Evolutionary conservation across 495 filamentous ascomycete genomes (phyloP), one percentile per base, ranked within the genome.

Genomic region (Penicillium herquei): DNA sequence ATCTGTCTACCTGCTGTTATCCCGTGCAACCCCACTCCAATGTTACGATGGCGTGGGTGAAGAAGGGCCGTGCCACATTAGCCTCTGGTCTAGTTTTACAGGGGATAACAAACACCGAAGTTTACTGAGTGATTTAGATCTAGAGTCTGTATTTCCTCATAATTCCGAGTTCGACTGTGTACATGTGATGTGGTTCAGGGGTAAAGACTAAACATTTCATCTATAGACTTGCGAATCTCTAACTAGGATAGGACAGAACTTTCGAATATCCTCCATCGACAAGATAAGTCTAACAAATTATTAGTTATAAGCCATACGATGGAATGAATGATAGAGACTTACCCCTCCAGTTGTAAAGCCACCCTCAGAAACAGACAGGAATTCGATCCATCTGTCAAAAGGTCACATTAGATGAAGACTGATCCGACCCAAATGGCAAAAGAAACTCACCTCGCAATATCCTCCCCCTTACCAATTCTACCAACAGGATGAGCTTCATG

Each of bases 331-430:
- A 42, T 14, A 2, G 6, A 14, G 34, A 35, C 31, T 7, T 17
- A 49, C 49, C 26, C 49, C 49, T 51, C 49, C 49, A 2, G 49
- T 40, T 9, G 49, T 51, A 30, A 51, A 51, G 2, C 49, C 49
- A 31, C 34, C 18, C 14, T 51, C 49, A 3, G 18, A n/a, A 18
- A 51, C 49, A 13, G 35, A 31, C 37, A 51, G 40, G 17, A 51
- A 51, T 17, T 51, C 49, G 13, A 51, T 30, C 49, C 49, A 51
- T 12, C 48, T 50, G 9, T 40, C 14, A 5, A 26, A 26, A 26
- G 4, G 21, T 26, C 32, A 39, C 9, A 37, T 14, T 18, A 50
- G 6, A 26, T 18, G n/a, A n/a, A n/a, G n/a, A n/a, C n/a, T n/a
- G n/a, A n/a, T n/a, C n/a, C n/a, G n/a, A n/a, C n/a, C n/a, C n/a